These are phyloP conservation scores for Metschnikowia corniflorae DNA, from an alignment of 805 yeast species.

Conservation along the genomic window DNA sequence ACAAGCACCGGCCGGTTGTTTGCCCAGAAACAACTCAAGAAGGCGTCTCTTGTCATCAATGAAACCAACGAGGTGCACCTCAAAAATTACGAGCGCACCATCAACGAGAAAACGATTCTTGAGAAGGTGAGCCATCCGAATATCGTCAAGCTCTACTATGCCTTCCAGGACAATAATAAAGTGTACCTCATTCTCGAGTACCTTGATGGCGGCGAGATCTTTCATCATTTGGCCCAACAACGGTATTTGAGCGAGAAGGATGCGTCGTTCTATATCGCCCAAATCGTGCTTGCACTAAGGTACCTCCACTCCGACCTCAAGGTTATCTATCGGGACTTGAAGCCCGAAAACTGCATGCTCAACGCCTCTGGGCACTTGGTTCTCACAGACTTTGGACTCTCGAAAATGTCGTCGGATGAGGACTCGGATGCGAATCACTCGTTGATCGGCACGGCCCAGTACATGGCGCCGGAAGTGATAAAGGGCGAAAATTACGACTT, in stretches of 20 bases:
- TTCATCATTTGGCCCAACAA: conserved; percentile 52
- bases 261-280: conserved; percentile 19
- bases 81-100: conserved; percentile 61
- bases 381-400: conserved; percentile 43
- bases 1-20: conserved; percentile 56
- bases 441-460: conserved; percentile 74
- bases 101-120: conserved; percentile 73
- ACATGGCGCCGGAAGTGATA: conserved; percentile 87
- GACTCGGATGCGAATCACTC: conserved; percentile 43
- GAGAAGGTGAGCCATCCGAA: conserved; percentile 68
- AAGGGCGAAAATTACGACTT: conserved; percentile 74
- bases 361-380: conserved; percentile 39
- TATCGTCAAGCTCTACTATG: conserved; percentile 76
- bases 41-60: conserved; percentile 70
- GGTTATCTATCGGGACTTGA: conserved; percentile 42
- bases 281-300: conserved; percentile 18
- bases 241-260: conserved; percentile 18
- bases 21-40: conserved; percentile 83
- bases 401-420: conserved; percentile 31
- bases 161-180: conserved; percentile 76
- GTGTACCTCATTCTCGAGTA: conserved; percentile 75
- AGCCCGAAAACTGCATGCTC: conserved; percentile 46
- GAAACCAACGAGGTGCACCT: conserved; percentile 20
- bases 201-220: conserved; percentile 86
- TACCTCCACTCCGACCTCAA: conserved; percentile 25